Evolutionary conservation across 257 asterid genomes (phyloP), one percentile per base, ranked within the genome.

Genomic region (Lavandula angustifolia): DNA sequence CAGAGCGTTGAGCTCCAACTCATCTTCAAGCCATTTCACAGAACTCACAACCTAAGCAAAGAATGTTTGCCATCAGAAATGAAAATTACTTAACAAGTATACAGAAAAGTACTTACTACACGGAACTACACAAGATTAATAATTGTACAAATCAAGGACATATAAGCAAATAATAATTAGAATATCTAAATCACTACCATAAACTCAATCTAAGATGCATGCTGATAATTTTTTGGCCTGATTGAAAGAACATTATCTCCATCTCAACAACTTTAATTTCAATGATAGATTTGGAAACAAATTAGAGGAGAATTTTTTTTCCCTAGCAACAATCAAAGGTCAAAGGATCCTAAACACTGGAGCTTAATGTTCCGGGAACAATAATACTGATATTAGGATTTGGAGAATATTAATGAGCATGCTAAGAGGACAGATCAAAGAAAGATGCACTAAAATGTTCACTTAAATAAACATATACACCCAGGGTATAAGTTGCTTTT

Each of bases 21-120:
- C 99, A 84, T 94, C 99, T 80, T 94, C 99, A 78, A 94, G 99
- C 99, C 99, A 94, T 73, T 94, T 90, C 73, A 82, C n/a, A n/a
- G n/a, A n/a, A n/a, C n/a, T n/a, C n/a, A n/a, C n/a, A n/a, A n/a
- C n/a, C n/a, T n/a, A n/a, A 40, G 44, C 27, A 22, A 64, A 75
- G 27, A 60, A 43, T 16, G 48, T 51, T 64, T 58, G 29, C 57
- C 66, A 57, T 74, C 62, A 62, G 64, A 60, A 71, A 48, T 48
- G 17, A 51, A 27, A 31, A 57, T 37, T 10, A 8, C 35, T 44
- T 6, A n/a, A 31, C 35, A 48, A 12, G 8, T 32, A 31, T 66
- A 67, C 8, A 32, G 29, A 9, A 46, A 67, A 31, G 12, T 54
- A 66, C 12, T 53, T 14, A 6, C 8, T 13, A 18, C 34, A 76